Evolutionary conservation across 2,329 filamentous ascomycete genomes (phyloP).

Genomic region (Sporothrix luriei): DNA sequence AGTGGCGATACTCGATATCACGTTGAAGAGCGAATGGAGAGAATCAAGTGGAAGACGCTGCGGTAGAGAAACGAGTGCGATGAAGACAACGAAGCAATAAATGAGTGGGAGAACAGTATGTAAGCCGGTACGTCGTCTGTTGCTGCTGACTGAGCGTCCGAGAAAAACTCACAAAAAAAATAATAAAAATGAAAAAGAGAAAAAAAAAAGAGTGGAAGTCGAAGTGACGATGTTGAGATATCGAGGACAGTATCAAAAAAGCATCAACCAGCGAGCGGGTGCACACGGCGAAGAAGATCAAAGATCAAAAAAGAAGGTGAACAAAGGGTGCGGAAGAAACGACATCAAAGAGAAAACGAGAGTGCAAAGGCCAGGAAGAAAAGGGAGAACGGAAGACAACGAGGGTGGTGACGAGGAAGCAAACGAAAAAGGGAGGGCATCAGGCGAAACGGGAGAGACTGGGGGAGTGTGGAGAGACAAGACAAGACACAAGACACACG

Average conservation of each 20-base stretch:
- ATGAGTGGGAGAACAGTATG: conserved; percentile 1
- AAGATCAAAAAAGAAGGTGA: background rate
- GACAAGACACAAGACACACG: background rate
- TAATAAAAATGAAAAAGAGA: no score
- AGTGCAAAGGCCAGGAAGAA: conserved; percentile 10
- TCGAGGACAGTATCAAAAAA: background rate
- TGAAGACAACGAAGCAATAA: conserved; percentile 31
- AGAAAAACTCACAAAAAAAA: no score
- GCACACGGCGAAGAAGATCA: conserved; percentile 19
- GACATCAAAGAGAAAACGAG: background rate
- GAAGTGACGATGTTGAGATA: conserved; percentile 21
- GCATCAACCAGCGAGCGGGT: conserved; percentile 17
- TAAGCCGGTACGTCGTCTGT: background rate
- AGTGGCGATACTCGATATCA: conserved; percentile 21
- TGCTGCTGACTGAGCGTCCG: background rate
- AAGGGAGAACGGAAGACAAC: conserved; percentile 8
- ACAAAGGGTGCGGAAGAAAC: conserved; percentile 3
- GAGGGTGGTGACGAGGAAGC: background rate
- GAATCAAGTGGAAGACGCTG: background rate
- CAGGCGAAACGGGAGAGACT: conserved; percentile 16
- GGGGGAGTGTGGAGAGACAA: conserved; percentile 18
- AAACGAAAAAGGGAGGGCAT: conserved; percentile 18
- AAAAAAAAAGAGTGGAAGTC: conserved; percentile 19
- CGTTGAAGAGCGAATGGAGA: background rate
- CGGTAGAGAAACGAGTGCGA: conserved; percentile 29